Percentiles rank a stretch among this genome's conserved stretches.
Evolutionary conservation across 257 asterid genomes (phyloP).

Genomic region (Craterostigma plantagineum): DNA sequence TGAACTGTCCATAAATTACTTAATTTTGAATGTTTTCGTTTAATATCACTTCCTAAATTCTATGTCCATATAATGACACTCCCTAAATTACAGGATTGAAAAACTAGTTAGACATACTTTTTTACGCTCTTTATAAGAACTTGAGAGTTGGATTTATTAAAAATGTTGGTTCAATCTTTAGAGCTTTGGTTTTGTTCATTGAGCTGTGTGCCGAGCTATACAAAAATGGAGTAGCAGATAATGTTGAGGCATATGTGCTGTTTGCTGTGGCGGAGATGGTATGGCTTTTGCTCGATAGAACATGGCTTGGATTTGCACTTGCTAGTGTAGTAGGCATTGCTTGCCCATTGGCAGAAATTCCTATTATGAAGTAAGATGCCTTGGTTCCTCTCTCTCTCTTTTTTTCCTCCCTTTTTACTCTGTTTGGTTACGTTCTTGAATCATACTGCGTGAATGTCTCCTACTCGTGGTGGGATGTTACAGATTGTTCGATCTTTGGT

Average conservation of each 20-base stretch:
- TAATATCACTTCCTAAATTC: too few relatives aligned
- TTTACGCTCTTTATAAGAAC: neutral
- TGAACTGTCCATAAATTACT: too few relatives aligned
- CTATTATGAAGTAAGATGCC: slow-evolving; percentile 33
- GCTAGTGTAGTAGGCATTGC: slow-evolving; percentile 45
- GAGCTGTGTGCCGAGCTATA: slow-evolving; percentile 62
- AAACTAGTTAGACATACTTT: neutral
- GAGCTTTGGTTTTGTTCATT: slow-evolving; percentile 39
- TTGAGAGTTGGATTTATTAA: too few relatives aligned
- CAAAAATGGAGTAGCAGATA: slow-evolving; percentile 48
- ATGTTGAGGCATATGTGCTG: slow-evolving; percentile 41
- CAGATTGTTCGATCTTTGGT: slow-evolving; percentile 58
- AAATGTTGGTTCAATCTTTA: slow-evolving; percentile 9
- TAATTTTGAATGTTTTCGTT: too few relatives aligned
- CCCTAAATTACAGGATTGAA: neutral
- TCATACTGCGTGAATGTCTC: neutral
- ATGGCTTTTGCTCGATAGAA: slow-evolving; percentile 45
- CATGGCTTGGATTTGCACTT: slow-evolving; percentile 38
- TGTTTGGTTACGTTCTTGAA: neutral
- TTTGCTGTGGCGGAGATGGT: slow-evolving; percentile 46
- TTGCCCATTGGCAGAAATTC: slow-evolving; percentile 64
- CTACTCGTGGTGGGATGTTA: neutral
- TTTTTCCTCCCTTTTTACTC: neutral
- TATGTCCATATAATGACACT: too few relatives aligned
- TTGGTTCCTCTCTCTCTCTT: too few relatives aligned